A percentile compares a stretch with the other conserved stretches of the same genome.
phyloP scores from a whole-genome alignment of 495 filamentous ascomycete genomes.

The Chaetomium fimeti region DNA sequence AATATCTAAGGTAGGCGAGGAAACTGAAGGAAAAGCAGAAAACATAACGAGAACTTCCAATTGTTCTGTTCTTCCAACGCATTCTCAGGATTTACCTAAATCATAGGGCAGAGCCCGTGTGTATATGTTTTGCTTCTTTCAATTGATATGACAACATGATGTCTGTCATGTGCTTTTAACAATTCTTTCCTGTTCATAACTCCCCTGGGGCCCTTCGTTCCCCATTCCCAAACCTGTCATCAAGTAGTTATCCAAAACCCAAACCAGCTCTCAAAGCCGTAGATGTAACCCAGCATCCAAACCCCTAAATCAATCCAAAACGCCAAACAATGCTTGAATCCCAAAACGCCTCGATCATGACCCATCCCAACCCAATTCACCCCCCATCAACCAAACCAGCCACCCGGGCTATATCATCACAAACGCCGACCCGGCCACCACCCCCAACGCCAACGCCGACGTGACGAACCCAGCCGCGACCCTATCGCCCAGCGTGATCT shows the following conservation, averaged over 20 bases:
- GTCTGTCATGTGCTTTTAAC: neutral
- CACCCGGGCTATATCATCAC: slow-evolving; percentile 35
- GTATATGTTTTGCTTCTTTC: too few species aligned
- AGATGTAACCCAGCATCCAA: slow-evolving; percentile 1
- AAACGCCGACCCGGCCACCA: slow-evolving; percentile 50
- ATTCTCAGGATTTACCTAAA: neutral
- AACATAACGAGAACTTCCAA: too few species aligned
- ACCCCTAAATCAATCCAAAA: slow-evolving; percentile 10
- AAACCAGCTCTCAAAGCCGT: slow-evolving; percentile 15
- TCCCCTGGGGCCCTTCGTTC: neutral
- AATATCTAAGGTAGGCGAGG: too few species aligned
- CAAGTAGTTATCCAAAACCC: neutral
- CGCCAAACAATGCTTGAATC: slow-evolving; percentile 4
- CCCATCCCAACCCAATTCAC: slow-evolving; percentile 1
- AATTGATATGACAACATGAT: neutral
- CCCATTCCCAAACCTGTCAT: neutral
- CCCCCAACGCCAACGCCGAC: slow-evolving; percentile 53
- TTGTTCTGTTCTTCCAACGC: too few species aligned
- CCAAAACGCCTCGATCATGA: slow-evolving; percentile 8
- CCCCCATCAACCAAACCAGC: neutral
- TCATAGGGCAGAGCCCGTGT: too few species aligned
- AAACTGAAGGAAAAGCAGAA: too few species aligned
- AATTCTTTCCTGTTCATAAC: neutral
- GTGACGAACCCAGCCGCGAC: slow-evolving; percentile 68
- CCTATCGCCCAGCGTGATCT: slow-evolving; percentile 56